Base-by-base conservation (phyloP, 805 yeast genomes). In the Saccharomycopsis fodiens region DNA sequence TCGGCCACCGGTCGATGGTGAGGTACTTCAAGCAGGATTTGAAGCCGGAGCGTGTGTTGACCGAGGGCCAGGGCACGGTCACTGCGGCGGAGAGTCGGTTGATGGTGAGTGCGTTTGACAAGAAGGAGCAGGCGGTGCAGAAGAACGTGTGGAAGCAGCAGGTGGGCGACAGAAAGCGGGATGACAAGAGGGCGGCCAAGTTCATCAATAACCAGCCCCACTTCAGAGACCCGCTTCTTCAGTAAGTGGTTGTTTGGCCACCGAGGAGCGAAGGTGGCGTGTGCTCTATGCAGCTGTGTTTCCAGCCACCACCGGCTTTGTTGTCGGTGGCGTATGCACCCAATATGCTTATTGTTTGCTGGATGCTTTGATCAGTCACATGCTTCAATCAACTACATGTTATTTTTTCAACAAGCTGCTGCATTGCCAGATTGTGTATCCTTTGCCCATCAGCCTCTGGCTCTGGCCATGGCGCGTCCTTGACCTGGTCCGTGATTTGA, bases 181-280 rank as follows among this genome's bases (percentile, higher is more conserved):
- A 64, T 51, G 73, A 66, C 43, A 70, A 71, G 59, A 69, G 82
- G 56, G 84, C 87, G 35, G 80, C 83, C 49, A 86, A 85, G 63
- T 79, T 77, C 60, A 72, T 85, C 65, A 91, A 91, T 64, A 74
- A 82, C 72, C 97, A 93, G 74, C 82, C 85, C 40, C 88, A 91
- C 59, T 87, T 72, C 73, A 76, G 95, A 60, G 96, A 87, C 60
- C 85, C 79, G 62, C 63, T 87, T 52, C 67, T 87, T 52, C 75
- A 70, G 57, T 69, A 49, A 54, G 42, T 41, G 27, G 1, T 48
- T n/a, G n/a, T n/a, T 44, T 15, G n/a, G n/a, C n/a, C n/a, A n/a
- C n/a, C n/a, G n/a, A n/a, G n/a, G n/a, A n/a, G n/a, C n/a, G n/a
- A n/a, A n/a, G n/a, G n/a, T n/a, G n/a, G n/a, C n/a, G n/a, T n/a